These are phyloP conservation scores for Umbelopsis isabellina DNA, from an alignment of 192 early-diverging fungal genomes.

Conservation along the genomic window DNA sequence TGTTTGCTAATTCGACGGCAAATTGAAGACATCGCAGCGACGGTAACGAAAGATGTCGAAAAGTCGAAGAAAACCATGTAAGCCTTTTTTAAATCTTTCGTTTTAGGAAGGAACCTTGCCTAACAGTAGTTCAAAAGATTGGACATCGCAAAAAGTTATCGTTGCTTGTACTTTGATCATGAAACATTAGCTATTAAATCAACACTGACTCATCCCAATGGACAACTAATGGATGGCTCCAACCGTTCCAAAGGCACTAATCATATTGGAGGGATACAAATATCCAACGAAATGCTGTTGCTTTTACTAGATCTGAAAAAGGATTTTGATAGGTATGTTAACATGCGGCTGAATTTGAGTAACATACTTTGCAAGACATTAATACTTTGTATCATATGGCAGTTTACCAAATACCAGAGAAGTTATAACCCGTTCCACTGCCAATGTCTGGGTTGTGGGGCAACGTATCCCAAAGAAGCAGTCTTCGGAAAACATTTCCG, in stretches of 20 bases:
- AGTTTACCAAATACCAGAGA: constrained; percentile 50
- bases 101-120: not conserved
- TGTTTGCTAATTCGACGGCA: constrained; percentile 23
- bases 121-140: constrained; percentile 7
- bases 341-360: no score
- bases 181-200: constrained; percentile 57
- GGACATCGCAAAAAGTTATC: constrained; percentile 33
- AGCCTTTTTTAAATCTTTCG: not conserved
- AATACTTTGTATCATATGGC: not conserved
- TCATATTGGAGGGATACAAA: constrained; percentile 33
- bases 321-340: constrained; percentile 50
- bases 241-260: constrained; percentile 3
- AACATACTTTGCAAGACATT: not conserved
- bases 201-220: constrained; percentile 27
- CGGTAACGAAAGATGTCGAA: constrained; percentile 25
- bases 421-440: constrained; percentile 54
- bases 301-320: constrained; percentile 55
- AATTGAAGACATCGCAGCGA: constrained; percentile 13
- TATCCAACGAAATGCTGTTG: constrained; percentile 52
- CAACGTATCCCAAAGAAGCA: constrained; percentile 35
- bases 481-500: not conserved
- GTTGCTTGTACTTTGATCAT: constrained; percentile 48
- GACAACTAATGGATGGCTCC: constrained; percentile 15
- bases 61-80: constrained; percentile 33
- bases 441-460: constrained; percentile 60